Conservation (phyloP, 345 rosid genomes). For the Salix purpurea region DNA sequence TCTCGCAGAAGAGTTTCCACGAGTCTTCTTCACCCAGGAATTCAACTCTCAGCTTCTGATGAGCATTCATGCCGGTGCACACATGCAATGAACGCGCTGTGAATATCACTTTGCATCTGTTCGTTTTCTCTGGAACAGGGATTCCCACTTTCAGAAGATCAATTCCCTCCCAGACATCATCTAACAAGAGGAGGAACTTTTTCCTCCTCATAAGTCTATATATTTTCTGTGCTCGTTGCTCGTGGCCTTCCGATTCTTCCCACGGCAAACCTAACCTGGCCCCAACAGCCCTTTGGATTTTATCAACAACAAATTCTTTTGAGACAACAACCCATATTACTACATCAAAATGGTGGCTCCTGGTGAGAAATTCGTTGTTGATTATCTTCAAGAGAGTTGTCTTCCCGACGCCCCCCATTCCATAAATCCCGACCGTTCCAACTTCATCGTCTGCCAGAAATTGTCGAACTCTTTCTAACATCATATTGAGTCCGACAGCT, state of each 20-base stretch:
- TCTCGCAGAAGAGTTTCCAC: slow-evolving; percentile 20
- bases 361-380: slow-evolving; percentile 20
- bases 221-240: slow-evolving; percentile 29
- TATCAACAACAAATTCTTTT: slow-evolving; percentile 27
- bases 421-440: slow-evolving; percentile 19
- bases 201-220: slow-evolving; percentile 21
- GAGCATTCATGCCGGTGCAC: slow-evolving; percentile 23
- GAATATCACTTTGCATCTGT: slow-evolving; percentile 30
- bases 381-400: slow-evolving; percentile 19
- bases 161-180: slow-evolving; percentile 46
- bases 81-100: slow-evolving; percentile 22
- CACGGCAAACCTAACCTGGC: slow-evolving; percentile 31
- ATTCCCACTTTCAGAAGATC: slow-evolving; percentile 34
- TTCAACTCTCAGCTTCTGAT: slow-evolving; percentile 14
- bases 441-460: slow-evolving; percentile 14
- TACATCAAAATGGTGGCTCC: slow-evolving; percentile 21
- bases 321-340: slow-evolving; percentile 42
- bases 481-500: slow-evolving; percentile 16
- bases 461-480: slow-evolving; percentile 4
- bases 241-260: slow-evolving; percentile 31
- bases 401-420: slow-evolving; percentile 28
- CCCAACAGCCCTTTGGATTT: slow-evolving; percentile 35
- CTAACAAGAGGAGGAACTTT: slow-evolving; percentile 34
- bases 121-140: slow-evolving; percentile 33
- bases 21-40: slow-evolving; percentile 21